Percentiles rank a stretch among this genome's conserved stretches.
Evolutionary conservation across 1,139 yeast genomes (phyloP).

Genomic region (Yamadazyma spencermartinsiae): DNA sequence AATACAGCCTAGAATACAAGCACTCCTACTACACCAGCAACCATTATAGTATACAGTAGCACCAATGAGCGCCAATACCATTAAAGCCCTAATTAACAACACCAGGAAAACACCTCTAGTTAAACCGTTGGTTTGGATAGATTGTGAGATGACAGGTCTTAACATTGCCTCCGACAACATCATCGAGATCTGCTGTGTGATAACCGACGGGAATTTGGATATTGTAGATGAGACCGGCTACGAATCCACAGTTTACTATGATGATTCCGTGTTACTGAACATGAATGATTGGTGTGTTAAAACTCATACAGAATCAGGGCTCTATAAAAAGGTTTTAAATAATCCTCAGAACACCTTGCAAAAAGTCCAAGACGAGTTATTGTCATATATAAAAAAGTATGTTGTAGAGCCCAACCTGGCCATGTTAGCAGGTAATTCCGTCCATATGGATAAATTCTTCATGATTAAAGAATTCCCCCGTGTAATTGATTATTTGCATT

Average conservation of each 20-base stretch:
- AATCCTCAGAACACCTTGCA: constrained; percentile 52
- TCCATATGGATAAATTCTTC: constrained; percentile 89
- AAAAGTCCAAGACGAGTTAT: constrained; percentile 64
- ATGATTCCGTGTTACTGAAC: constrained; percentile 58
- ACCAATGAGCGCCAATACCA: not conserved
- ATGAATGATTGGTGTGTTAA: constrained; percentile 88
- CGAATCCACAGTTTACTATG: constrained; percentile 78
- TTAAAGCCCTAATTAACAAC: constrained; percentile 5
- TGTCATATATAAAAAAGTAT: constrained; percentile 57
- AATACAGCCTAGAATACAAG: no score
- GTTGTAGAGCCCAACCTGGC: constrained; percentile 53
- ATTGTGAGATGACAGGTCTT: constrained; percentile 88
- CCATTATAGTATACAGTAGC: no score
- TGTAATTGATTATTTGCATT: constrained; percentile 70
- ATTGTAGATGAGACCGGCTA: constrained; percentile 68
- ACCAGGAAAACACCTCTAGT: constrained; percentile 1
- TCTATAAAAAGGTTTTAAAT: constrained; percentile 65
- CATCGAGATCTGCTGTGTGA: constrained; percentile 86
- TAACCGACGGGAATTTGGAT: constrained; percentile 80
- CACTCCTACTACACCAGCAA: not conserved
- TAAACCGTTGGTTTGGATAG: constrained; percentile 77
- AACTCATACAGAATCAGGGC: constrained; percentile 79
- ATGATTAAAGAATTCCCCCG: constrained; percentile 81
- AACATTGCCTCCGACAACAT: constrained; percentile 72
- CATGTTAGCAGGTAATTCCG: constrained; percentile 84